Percentiles rank a stretch among this genome's conserved stretches.
These are phyloP conservation scores for Mangifera indica DNA, from an alignment of 345 rosid genomes.

Conservation along the genomic window DNA sequence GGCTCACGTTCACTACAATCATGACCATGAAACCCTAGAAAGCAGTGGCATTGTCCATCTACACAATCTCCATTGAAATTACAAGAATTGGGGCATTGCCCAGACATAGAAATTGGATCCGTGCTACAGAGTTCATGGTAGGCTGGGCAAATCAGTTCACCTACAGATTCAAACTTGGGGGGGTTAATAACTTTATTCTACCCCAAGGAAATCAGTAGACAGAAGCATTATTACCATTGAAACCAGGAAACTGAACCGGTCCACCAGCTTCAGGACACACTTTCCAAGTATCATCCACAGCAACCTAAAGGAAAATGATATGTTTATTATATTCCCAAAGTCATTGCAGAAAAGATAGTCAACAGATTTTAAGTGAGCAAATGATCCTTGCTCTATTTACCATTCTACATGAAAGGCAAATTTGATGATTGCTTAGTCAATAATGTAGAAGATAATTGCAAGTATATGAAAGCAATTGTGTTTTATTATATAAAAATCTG, in stretches of 20 bases:
- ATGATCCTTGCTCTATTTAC: constrained; percentile 4
- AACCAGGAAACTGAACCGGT: constrained; percentile 82
- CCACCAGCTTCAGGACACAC: constrained; percentile 87
- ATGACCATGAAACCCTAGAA: constrained; percentile 84
- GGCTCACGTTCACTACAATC: constrained; percentile 87
- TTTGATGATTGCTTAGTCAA: not conserved
- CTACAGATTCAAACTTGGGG: constrained; percentile 43
- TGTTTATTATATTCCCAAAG: not conserved
- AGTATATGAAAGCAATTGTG: not conserved
- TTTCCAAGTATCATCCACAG: constrained; percentile 97
- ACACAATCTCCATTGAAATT: constrained; percentile 90
- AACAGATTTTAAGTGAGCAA: not conserved
- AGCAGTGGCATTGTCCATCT: constrained; percentile 82
- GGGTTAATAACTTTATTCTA: not conserved
- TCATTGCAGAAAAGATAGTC: not conserved
- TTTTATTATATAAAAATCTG: not conserved
- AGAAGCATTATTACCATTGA: constrained; percentile 56
- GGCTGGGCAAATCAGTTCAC: constrained; percentile 88
- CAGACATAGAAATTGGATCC: constrained; percentile 49
- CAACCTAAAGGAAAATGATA: constrained; percentile 50
- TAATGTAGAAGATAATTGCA: constrained; percentile 1
- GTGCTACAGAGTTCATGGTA: constrained; percentile 84
- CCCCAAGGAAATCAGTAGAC: not conserved
- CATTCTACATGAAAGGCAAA: not conserved
- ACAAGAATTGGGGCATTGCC: constrained; percentile 81